Evolutionary conservation across 306 rosid genomes (phyloP), one percentile per base, ranked within the genome.

Genomic region (Leucaena leucocephala): DNA sequence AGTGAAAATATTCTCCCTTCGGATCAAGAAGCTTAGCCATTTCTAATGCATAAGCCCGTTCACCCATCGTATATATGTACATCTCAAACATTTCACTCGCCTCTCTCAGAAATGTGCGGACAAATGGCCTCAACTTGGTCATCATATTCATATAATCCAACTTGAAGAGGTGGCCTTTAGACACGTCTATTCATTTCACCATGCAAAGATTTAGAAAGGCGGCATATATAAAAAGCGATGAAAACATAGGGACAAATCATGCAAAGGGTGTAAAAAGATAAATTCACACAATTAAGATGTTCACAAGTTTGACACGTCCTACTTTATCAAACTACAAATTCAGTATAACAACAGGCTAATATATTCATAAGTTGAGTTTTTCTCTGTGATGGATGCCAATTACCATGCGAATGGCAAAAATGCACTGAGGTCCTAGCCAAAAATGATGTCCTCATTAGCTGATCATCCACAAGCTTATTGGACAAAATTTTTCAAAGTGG

Each of bases 31-130:
- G 76, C 85, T 87, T 87, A 17, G 97, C 97, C 99, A 93, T 96
- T 85, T 94, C 93, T 63, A 82, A 68, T 4, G 99, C 99, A 81
- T 93, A 91, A n/a, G 93, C 72, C 59, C 96, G 88, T 58, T 95
- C 99, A 52, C 99, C 97, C 98, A 91, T 93, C 11, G 99, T 96
- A 80, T 96, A 93, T 67, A 96, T 89, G 80, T 93, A 93, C 93
- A 93, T 82, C 66, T 96, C 99, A 46, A 90, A 96, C 83, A 93
- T 67, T 71, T 85, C 87, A 65, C 81, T 90, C 45, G 92, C 96
- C 78, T 93, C 98, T 84, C 89, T 90, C 40, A 93, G 78, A 89
- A 96, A 96, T 11, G 87, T 76, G 63, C 82, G 93, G 34, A 91
- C 93, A 77, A 82, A 91, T 22, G 98, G 98, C 87, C 98, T 90